Evolutionary conservation across 345 rosid species (phyloP).

Genomic region (Gossypium turneri): DNA sequence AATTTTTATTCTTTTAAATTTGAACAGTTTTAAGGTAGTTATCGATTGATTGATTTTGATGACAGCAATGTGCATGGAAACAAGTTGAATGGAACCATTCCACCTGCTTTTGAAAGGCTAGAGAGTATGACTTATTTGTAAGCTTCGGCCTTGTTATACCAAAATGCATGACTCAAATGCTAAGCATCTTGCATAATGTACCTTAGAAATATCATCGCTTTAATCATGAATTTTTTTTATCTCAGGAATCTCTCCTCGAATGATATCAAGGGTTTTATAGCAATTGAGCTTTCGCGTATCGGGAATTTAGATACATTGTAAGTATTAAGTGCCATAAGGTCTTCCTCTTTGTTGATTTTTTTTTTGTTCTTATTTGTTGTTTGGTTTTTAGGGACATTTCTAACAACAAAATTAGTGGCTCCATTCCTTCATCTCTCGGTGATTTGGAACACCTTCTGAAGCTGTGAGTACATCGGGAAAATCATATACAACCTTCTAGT

Average conservation of each 20-base stretch:
- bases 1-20: not conserved
- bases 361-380: conserved; percentile 2
- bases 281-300: conserved; percentile 82
- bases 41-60: conserved; percentile 18
- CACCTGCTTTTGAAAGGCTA: conserved; percentile 69
- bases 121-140: conserved; percentile 93
- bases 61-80: conserved; percentile 83
- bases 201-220: not conserved
- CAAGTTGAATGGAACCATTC: conserved; percentile 71
- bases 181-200: not conserved
- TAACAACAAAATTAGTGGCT: conserved; percentile 69
- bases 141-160: conserved; percentile 26
- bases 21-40: not conserved
- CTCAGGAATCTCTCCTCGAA: conserved; percentile 83
- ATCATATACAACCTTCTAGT: not conserved
- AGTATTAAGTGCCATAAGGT: conserved; percentile 27
- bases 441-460: conserved; percentile 93
- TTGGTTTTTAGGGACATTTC: conserved; percentile 68
- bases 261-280: conserved; percentile 65
- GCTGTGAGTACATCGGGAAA: conserved; percentile 49
- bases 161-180: not conserved
- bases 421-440: conserved; percentile 85
- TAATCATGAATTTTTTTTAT: not conserved
- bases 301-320: conserved; percentile 91
- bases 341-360: conserved; percentile 4